Evolutionary conservation across 2,329 filamentous ascomycete genomes (phyloP).

Genomic region (Coleophoma eucalyptorum): DNA sequence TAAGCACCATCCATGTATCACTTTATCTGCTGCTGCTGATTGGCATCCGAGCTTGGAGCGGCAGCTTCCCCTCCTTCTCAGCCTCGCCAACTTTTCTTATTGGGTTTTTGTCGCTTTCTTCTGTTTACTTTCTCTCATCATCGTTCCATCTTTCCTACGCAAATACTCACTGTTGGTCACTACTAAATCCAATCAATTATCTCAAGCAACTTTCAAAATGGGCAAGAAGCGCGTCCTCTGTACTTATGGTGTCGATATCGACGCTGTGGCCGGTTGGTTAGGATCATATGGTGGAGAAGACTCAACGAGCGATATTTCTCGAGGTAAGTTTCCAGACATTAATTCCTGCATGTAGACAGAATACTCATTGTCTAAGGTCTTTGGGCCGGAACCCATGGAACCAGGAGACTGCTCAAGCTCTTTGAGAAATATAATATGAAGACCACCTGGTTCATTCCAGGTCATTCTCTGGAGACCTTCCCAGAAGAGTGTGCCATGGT

Average conservation of each 20-base stretch:
- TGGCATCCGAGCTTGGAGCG: not conserved
- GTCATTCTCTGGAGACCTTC: conserved; percentile 62
- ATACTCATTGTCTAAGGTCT: conserved; percentile 37
- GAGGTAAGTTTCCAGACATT: conserved; percentile 40
- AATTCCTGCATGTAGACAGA: too few relatives aligned
- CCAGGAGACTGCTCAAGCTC: conserved; percentile 62
- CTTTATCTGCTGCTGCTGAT: not conserved
- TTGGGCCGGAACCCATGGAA: conserved; percentile 66
- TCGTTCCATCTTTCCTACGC: not conserved
- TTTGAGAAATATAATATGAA: conserved; percentile 72
- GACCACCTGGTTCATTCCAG: conserved; percentile 62
- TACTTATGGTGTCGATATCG: conserved; percentile 68
- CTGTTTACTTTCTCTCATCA: too few relatives aligned
- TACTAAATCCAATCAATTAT: too few relatives aligned
- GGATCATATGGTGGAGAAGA: conserved; percentile 73
- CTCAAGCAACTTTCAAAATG: conserved; percentile 22
- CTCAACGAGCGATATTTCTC: conserved; percentile 66
- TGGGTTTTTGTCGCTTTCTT: not conserved
- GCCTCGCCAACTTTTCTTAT: not conserved
- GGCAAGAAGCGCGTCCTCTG: conserved; percentile 49
- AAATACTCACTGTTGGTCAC: not conserved
- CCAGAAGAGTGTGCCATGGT: conserved; percentile 61
- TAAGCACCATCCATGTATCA: not conserved
- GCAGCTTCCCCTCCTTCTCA: not conserved
- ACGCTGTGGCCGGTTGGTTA: conserved; percentile 74